Percentiles rank a stretch among this genome's conserved stretches.
Evolutionary conservation across 2,329 filamentous ascomycete species (phyloP).

Genomic region (Cercospora sp.): DNA sequence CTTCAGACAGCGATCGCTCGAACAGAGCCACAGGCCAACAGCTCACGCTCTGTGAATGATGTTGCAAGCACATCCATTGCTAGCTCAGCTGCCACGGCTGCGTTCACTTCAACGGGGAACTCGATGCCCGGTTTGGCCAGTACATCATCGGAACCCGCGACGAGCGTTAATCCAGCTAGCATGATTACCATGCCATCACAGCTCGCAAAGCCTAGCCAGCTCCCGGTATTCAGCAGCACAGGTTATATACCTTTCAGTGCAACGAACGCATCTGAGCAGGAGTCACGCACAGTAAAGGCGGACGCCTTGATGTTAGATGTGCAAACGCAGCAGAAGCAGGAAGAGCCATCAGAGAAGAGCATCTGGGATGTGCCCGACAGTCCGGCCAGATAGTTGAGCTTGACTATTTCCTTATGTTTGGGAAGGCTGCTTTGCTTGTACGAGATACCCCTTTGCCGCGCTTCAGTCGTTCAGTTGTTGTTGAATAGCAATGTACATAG

Average conservation of each 20-base stretch:
- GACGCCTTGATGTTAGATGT: not conserved
- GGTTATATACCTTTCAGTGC: conserved; percentile 38
- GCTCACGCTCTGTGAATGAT: not conserved
- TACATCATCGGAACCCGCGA: not conserved
- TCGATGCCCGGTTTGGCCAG: not conserved
- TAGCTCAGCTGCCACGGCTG: not conserved
- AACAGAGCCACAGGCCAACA: not conserved
- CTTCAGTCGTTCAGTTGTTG: not conserved
- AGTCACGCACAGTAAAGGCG: not conserved
- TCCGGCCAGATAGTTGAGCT: conserved; percentile 32
- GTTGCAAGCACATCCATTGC: not conserved
- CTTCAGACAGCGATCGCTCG: not conserved
- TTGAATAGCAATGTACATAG: not conserved
- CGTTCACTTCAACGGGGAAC: not conserved
- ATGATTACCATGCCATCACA: not conserved
- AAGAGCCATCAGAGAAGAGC: conserved; percentile 27
- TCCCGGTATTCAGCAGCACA: conserved; percentile 37
- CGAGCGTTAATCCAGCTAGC: not conserved
- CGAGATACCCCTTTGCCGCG: conserved; percentile 8
- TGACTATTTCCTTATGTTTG: conserved; percentile 8
- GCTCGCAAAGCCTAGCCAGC: conserved; percentile 8
- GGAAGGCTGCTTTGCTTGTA: conserved; percentile 8
- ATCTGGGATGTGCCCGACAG: conserved; percentile 53
- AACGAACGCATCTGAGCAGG: conserved; percentile 8
- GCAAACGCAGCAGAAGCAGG: not conserved